phyloP scores from a whole-genome alignment of 2,329 filamentous ascomycete genomes.

The Trichoderma atrobrunneum region DNA sequence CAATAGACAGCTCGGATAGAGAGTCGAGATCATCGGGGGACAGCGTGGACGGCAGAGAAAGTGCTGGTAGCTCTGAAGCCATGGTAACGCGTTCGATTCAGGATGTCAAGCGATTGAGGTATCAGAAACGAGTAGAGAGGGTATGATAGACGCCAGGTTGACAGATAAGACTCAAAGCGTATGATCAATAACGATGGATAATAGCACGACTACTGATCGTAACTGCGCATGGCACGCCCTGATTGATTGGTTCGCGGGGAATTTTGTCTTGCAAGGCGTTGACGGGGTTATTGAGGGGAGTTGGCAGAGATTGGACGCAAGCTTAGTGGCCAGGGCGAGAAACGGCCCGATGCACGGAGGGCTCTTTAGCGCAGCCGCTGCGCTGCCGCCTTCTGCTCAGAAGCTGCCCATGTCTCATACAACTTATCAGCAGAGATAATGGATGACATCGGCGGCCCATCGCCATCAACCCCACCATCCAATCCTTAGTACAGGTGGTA shows the following conservation, averaged over 20 bases:
- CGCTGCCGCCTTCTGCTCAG: background rate
- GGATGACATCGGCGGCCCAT: constrained; percentile 17
- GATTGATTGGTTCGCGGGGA: constrained; percentile 6
- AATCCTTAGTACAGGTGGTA: constrained; percentile 15
- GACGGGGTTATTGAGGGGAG: constrained; percentile 10
- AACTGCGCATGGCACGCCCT: background rate
- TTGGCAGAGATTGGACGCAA: background rate
- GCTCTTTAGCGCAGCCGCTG: background rate
- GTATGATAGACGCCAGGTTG: background rate
- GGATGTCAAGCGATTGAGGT: background rate
- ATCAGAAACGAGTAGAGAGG: background rate
- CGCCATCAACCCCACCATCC: constrained; percentile 23
- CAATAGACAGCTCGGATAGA: constrained; percentile 74
- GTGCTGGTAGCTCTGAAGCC: constrained; percentile 41
- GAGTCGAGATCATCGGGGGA: constrained; percentile 82
- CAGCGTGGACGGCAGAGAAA: constrained; percentile 61
- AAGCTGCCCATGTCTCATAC: background rate
- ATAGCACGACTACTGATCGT: background rate
- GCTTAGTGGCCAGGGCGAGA: background rate
- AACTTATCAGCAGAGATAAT: background rate
- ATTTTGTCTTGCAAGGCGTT: background rate
- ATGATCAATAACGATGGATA: background rate
- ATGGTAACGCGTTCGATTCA: constrained; percentile 11
- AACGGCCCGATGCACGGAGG: constrained; percentile 17
- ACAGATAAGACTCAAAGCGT: background rate